Evolutionary conservation across 2,329 filamentous ascomycete genomes (phyloP).

Genomic region (Zopfia rhizophila): DNA sequence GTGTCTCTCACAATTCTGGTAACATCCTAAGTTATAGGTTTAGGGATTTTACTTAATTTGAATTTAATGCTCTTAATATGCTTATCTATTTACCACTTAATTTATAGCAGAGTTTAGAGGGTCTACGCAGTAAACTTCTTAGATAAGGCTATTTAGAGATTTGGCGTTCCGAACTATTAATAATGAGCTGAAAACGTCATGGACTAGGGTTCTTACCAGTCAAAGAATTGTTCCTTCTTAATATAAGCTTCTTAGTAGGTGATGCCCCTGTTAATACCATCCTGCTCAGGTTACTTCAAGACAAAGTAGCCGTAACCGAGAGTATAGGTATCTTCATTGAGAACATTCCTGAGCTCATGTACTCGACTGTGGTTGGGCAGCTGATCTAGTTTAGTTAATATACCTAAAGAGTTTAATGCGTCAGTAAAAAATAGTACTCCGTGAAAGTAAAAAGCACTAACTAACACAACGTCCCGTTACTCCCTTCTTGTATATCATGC

Average conservation of each 20-base stretch:
- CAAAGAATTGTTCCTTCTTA: slow-evolving; percentile 65
- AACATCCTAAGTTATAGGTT: slow-evolving; percentile 72
- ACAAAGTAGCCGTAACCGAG: slow-evolving; percentile 84
- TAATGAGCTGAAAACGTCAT: slow-evolving; percentile 52
- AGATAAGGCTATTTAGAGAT: slow-evolving; percentile 62
- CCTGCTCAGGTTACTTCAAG: slow-evolving; percentile 70
- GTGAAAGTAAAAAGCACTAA: slow-evolving; percentile 1
- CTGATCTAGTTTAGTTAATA: slow-evolving; percentile 87
- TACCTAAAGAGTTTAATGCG: slow-evolving; percentile 69
- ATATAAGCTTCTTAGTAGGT: slow-evolving; percentile 60
- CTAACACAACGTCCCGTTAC: slow-evolving; percentile 56
- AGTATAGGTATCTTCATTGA: slow-evolving; percentile 69
- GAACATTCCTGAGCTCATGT: slow-evolving; percentile 68
- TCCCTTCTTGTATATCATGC: slow-evolving; percentile 57
- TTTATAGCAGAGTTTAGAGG: slow-evolving; percentile 50
- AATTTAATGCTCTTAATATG: slow-evolving; percentile 64
- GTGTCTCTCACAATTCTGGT: slow-evolving; percentile 71
- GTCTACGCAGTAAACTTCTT: slow-evolving; percentile 59
- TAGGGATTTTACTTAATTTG: slow-evolving; percentile 69
- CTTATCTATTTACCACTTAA: slow-evolving; percentile 56
- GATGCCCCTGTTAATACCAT: slow-evolving; percentile 58
- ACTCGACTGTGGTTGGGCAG: slow-evolving; percentile 64
- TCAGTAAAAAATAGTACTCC: slow-evolving; percentile 9
- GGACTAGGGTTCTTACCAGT: slow-evolving; percentile 56
- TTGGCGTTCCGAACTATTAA: slow-evolving; percentile 62